phyloP scores from a whole-genome alignment of 176 grass and related monocot species.

The Melocanna baccifera region DNA sequence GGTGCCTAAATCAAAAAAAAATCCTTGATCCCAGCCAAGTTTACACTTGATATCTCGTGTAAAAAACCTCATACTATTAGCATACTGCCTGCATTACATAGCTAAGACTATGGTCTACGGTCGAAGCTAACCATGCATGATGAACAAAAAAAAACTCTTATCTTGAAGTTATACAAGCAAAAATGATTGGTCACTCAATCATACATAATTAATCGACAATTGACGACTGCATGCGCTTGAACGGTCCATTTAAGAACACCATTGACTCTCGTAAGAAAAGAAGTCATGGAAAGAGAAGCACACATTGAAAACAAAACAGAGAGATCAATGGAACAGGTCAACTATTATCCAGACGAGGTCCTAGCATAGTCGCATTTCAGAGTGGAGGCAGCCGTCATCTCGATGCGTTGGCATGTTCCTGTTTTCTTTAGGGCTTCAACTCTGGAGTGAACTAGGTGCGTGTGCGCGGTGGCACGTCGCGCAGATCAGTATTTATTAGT shows the following conservation, averaged over 20 bases:
- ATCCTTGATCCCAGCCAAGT: no score
- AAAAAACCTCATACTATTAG: not conserved
- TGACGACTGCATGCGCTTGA: not conserved
- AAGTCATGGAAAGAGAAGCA: not conserved
- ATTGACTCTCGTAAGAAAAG: conserved; percentile 3
- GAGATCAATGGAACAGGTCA: conserved; percentile 32
- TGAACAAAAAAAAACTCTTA: not conserved
- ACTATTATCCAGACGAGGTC: conserved; percentile 33
- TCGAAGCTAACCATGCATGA: not conserved
- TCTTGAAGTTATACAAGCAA: not conserved
- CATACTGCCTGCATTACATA: not conserved
- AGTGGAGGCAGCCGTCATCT: conserved; percentile 32
- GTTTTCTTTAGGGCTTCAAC: not conserved
- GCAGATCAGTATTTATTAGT: no score
- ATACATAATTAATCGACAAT: not conserved
- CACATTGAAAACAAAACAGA: not conserved
- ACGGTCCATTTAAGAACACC: not conserved
- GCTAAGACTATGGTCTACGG: not conserved
- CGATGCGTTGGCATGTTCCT: conserved; percentile 35
- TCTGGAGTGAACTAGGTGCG: no score
- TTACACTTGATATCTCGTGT: no score
- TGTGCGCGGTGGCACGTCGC: no score
- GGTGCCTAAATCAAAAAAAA: no score
- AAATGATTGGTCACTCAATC: not conserved
- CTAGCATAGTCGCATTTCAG: not conserved